These are phyloP conservation scores for Macrolepiota fuliginosa DNA, from an alignment of 768 basidiomycete species.

Conservation along the genomic window DNA sequence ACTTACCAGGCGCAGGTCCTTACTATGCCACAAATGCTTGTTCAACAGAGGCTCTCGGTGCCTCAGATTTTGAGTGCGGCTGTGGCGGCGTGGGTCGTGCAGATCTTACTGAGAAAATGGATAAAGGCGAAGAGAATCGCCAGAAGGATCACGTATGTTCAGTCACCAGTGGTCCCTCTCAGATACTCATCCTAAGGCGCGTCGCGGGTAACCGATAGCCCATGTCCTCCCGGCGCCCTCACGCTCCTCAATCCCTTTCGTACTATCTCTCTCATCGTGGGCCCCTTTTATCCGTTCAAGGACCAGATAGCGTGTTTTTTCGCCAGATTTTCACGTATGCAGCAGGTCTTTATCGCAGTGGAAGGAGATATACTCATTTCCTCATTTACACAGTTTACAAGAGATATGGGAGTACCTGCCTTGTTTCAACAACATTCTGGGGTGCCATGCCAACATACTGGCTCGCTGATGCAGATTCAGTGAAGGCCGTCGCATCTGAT, in stretches of 20 bases:
- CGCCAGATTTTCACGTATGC: conserved; percentile 34
- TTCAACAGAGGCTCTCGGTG: not conserved
- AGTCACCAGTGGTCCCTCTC: not conserved
- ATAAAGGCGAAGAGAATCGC: not conserved
- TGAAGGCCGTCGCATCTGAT: conserved; percentile 32
- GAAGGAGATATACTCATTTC: not conserved
- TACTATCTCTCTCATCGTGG: conserved; percentile 22
- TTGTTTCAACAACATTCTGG: conserved; percentile 33
- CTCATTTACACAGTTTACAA: conserved; percentile 30
- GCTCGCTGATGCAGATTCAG: conserved; percentile 41
- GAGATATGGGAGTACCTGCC: conserved; percentile 35
- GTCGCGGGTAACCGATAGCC: not conserved
- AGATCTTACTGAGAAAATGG: conserved; percentile 3
- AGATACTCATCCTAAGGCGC: not conserved
- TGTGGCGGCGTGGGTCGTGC: not conserved
- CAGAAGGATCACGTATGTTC: not conserved
- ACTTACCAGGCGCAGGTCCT: not conserved
- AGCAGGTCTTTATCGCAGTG: not conserved
- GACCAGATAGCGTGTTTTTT: conserved; percentile 31
- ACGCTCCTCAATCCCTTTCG: conserved; percentile 29
- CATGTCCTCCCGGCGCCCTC: conserved; percentile 14
- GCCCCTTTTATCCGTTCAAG: conserved; percentile 30
- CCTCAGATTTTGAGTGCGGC: not conserved
- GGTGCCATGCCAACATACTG: conserved; percentile 32
- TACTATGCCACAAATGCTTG: not conserved